Evolutionary conservation across 1,284 basidiomycete species (phyloP), one percentile per base, ranked within the genome.

Genomic region (Cryptococcus neoformans): DNA sequence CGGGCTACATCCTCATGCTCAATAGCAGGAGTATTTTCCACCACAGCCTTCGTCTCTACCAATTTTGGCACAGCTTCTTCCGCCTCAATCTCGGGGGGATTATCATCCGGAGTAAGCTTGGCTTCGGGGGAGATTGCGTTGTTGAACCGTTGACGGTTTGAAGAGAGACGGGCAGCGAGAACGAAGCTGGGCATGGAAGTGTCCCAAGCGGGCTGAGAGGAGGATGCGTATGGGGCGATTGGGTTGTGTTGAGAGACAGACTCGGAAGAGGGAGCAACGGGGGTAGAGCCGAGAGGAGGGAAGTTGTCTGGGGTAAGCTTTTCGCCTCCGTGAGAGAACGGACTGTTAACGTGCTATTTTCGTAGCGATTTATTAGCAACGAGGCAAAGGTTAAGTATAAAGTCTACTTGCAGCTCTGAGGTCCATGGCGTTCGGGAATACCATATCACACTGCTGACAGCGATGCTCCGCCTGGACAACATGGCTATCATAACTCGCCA

Each of bases 371-470:
- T 21, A 21, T 21, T 21, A 21, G 21, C 21, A 21, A 21, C 21
- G 21, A 21, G 21, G 21, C 21, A 21, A 21, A 21, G 21, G 21
- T 21, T 21, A 21, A 21, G 28, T 28, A 28, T 41, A 16, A 28
- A 28, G 28, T 28, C 28, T 42, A 41, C 57, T 56, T 34, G 55
- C 57, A 9, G 9, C 39, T 10, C 39, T 37, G 14, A 59, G 42
- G 35, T 59, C 54, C 4, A 3, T 2, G 9, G 40, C 34, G 3
- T 53, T 16, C 11, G 36, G 35, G 40, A 59, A 59, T 34, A 55
- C 42, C 54, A 56, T 56, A 6, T 44, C 51, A 41, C 57, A 59
- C 44, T 56, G 49, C 12, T 17, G 10, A 39, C 57, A 59, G 6
- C 44, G 39, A 21, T 53, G 54, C 16, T 55, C 42, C 7, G 40